Evolutionary conservation across 805 yeast species (phyloP).

Genomic region (Barnettozyma vustinii): DNA sequence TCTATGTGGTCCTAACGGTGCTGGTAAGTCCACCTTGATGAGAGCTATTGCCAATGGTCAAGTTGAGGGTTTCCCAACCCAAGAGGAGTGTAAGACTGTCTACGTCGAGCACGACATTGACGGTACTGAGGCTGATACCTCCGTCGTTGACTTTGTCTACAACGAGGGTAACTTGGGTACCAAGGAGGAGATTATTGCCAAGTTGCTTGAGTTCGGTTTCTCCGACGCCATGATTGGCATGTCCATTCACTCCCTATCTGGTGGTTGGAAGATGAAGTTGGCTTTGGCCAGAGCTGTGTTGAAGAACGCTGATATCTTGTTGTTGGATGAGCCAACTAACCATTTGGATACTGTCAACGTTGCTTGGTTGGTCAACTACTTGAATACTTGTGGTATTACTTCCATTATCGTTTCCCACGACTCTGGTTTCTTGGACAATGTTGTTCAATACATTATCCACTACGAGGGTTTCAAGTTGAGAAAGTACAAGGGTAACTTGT

Average conservation of each 20-base stretch:
- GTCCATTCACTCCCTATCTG: slow-evolving; percentile 96
- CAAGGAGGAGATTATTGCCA: slow-evolving; percentile 62
- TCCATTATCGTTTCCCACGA: slow-evolving; percentile 99
- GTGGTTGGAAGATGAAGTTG: slow-evolving; percentile 99
- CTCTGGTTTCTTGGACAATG: slow-evolving; percentile 98
- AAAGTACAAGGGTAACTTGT: slow-evolving; percentile 99
- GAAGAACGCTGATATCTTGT: slow-evolving; percentile 95
- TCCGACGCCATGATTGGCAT: slow-evolving; percentile 84
- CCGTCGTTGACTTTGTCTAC: slow-evolving; percentile 88
- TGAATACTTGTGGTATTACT: slow-evolving; percentile 96
- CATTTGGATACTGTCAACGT: slow-evolving; percentile 99
- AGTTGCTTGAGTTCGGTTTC: slow-evolving; percentile 89
- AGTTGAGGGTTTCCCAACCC: slow-evolving; percentile 99
- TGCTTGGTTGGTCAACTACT: slow-evolving; percentile 99
- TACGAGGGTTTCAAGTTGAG: slow-evolving; percentile 99
- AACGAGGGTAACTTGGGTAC: slow-evolving; percentile 69
- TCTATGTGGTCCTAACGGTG: slow-evolving; percentile 99
- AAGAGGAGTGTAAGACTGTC: slow-evolving; percentile 98
- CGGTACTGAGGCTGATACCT: slow-evolving; percentile 94
- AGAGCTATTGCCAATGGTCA: slow-evolving; percentile 96
- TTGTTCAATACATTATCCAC: slow-evolving; percentile 97
- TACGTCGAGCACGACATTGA: slow-evolving; percentile 99
- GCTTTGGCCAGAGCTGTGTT: slow-evolving; percentile 99
- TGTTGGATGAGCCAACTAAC: slow-evolving; percentile 99
- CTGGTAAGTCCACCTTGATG: slow-evolving; percentile 99